phyloP scores from a whole-genome alignment of 2,329 filamentous ascomycete genomes.

The Ceratocystis papillata region DNA sequence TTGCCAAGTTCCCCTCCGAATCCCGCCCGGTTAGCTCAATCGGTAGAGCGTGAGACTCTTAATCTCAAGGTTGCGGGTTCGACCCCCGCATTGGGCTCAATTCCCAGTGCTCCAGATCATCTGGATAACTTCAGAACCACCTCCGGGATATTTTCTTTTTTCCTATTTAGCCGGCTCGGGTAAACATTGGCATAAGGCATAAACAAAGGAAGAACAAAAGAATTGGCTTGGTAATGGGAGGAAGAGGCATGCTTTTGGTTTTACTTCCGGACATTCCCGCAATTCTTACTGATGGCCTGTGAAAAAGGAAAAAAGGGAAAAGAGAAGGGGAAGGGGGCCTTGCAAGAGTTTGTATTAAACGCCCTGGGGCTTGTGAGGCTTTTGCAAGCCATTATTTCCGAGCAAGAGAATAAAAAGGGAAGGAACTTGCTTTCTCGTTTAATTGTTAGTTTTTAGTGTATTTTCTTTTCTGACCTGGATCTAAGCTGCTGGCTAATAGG shows the following conservation, averaged over 20 bases:
- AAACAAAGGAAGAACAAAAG: background rate
- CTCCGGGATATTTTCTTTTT: conserved; percentile 3
- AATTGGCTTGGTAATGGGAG: no score
- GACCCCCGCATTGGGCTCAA: conserved; percentile 32
- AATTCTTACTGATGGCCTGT: background rate
- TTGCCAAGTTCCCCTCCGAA: no score
- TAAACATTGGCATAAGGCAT: conserved; percentile 6
- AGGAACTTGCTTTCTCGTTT: background rate
- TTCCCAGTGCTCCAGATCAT: conserved; percentile 24
- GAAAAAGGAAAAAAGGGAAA: background rate
- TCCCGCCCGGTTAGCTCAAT: conserved; percentile 51
- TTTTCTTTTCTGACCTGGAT: background rate
- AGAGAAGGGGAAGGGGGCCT: background rate
- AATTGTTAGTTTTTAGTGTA: background rate
- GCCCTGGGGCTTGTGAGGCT: no score
- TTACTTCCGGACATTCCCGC: background rate
- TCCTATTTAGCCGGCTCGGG: background rate
- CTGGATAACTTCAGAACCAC: conserved; percentile 20
- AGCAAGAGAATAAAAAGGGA: background rate
- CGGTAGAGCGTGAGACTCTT: conserved; percentile 65
- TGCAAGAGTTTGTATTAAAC: no score
- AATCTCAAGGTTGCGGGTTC: conserved; percentile 38
- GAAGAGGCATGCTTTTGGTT: no score
- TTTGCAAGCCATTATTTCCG: no score
- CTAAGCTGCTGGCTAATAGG: background rate